phyloP scores from a whole-genome alignment of 257 asterid genomes.

The Solanum dulcamara region DNA sequence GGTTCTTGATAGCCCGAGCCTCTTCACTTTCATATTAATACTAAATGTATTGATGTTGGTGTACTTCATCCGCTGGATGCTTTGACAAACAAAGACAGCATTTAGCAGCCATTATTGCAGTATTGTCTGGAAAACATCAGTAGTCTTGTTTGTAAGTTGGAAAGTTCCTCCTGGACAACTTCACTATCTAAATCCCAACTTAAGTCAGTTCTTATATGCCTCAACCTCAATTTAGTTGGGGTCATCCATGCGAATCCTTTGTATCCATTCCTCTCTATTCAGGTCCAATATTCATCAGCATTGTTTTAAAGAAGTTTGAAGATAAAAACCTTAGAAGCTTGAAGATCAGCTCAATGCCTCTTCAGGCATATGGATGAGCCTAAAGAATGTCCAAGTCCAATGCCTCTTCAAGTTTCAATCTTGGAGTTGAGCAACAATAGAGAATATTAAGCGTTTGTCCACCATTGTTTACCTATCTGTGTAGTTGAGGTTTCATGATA shows the following conservation, averaged over 20 bases:
- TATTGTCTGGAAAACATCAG: background rate
- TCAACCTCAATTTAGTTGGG: background rate
- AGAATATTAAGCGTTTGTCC: background rate
- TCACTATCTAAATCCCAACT: background rate
- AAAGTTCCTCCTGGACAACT: background rate
- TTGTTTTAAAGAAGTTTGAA: background rate
- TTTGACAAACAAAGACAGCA: background rate
- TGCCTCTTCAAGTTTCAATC: background rate
- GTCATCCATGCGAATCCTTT: background rate
- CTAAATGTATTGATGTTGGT: background rate
- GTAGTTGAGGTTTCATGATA: slow-evolving; percentile 21
- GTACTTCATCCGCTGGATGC: background rate
- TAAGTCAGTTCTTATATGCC: background rate
- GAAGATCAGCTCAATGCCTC: background rate
- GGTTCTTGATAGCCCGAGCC: background rate
- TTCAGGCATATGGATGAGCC: background rate
- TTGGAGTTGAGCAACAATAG: background rate
- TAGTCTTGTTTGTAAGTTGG: background rate
- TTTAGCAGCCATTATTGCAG: background rate
- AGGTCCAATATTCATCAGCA: background rate
- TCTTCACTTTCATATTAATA: background rate
- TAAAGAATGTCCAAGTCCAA: background rate
- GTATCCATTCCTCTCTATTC: background rate
- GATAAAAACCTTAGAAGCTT: background rate
- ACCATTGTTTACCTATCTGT: background rate